A percentile compares a stretch with the other conserved stretches of the same genome.
Conservation (phyloP, 768 basidiomycete genomes). For the Xerocomellus dryophilus region DNA sequence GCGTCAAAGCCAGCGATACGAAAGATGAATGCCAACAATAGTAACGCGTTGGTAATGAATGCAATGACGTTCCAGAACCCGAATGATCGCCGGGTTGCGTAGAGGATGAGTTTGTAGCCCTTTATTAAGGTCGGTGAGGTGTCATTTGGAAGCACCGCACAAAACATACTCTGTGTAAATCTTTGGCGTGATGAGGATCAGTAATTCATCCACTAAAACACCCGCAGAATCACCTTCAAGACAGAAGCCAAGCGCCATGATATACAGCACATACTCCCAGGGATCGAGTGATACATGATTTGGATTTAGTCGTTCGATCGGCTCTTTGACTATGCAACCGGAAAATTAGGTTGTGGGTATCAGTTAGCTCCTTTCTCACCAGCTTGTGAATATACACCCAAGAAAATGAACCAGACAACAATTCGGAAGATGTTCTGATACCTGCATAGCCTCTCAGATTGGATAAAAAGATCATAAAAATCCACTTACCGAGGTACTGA, state of each 20-base stretch:
- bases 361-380: constrained; percentile 42
- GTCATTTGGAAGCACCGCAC: not conserved
- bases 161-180: constrained; percentile 23
- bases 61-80: constrained; percentile 75
- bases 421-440: constrained; percentile 88
- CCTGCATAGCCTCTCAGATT: constrained; percentile 32
- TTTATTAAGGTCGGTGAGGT: constrained; percentile 27
- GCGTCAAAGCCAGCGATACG: constrained; percentile 57
- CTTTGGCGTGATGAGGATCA: constrained; percentile 17
- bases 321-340: constrained; percentile 59
- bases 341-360: not conserved
- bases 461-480: not conserved
- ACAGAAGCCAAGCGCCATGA: constrained; percentile 72
- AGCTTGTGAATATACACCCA: constrained; percentile 79
- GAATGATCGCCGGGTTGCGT: constrained; percentile 79
- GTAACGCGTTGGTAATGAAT: constrained; percentile 67
- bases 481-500: constrained; percentile 65
- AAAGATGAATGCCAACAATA: constrained; percentile 70
- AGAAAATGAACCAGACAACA: constrained; percentile 71
- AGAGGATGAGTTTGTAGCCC: constrained; percentile 68
- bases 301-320: constrained; percentile 66
- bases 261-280: constrained; percentile 81
- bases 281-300: constrained; percentile 54
- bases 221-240: constrained; percentile 61
- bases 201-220: constrained; percentile 38